Evolutionary conservation across 2,329 filamentous ascomycete genomes (phyloP).

Genomic region (Aspergillus piperis): DNA sequence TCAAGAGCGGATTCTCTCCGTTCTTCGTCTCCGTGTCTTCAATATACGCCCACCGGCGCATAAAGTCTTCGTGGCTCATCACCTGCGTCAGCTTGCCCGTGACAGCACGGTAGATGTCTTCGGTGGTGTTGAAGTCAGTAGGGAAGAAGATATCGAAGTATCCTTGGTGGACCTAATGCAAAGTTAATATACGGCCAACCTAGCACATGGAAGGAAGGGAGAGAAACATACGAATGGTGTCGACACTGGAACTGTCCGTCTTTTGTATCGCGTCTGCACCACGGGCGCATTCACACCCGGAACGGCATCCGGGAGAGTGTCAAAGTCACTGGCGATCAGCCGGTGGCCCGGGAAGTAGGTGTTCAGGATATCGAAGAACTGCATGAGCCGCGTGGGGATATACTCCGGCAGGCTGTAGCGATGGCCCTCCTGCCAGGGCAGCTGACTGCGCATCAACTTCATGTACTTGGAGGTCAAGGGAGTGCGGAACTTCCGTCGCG

Average conservation of each 20-base stretch:
- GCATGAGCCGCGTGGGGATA: conserved; percentile 90
- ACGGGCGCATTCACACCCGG: conserved; percentile 88
- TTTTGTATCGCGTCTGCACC: conserved; percentile 89
- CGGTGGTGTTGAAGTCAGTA: conserved; percentile 87
- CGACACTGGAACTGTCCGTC: conserved; percentile 82
- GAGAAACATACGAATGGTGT: conserved; percentile 76
- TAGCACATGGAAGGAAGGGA: neutral
- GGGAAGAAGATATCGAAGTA: conserved; percentile 99
- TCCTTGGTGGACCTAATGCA: conserved; percentile 81
- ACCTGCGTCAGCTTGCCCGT: conserved; percentile 90
- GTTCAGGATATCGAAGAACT: conserved; percentile 91
- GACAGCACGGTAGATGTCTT: conserved; percentile 87
- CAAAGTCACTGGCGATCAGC: conserved; percentile 87
- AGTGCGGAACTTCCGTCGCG: conserved; percentile 44
- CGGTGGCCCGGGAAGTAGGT: conserved; percentile 87
- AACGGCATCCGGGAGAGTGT: conserved; percentile 78
- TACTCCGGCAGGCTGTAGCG: conserved; percentile 86
- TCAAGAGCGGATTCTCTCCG: conserved; percentile 89
- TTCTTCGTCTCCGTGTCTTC: conserved; percentile 85
- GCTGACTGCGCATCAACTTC: conserved; percentile 61
- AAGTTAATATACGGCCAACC: conserved; percentile 8
- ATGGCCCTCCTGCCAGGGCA: conserved; percentile 64
- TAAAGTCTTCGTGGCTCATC: conserved; percentile 84
- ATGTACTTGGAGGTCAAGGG: conserved; percentile 53
- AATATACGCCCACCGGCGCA: conserved; percentile 84